These are phyloP conservation scores for Trichoderma orchidacearum DNA, from an alignment of 495 filamentous ascomycete genomes.

Conservation along the genomic window DNA sequence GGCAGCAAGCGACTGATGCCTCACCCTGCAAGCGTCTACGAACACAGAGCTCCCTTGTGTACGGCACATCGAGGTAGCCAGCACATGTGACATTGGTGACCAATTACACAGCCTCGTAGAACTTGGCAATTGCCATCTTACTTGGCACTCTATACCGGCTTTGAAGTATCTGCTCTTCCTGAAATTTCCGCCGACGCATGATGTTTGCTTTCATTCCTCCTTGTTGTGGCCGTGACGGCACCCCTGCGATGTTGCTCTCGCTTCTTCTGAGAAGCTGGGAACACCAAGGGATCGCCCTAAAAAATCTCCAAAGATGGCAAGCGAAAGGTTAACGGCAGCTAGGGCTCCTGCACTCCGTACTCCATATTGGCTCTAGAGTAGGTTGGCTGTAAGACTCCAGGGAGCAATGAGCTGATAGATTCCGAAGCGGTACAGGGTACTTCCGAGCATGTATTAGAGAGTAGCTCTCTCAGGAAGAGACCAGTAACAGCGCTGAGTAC, in stretches of 20 bases:
- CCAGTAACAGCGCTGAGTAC: too few relatives aligned
- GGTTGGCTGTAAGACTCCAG: not conserved
- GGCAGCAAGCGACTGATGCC: not conserved
- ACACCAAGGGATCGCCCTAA: not conserved
- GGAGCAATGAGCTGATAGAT: not conserved
- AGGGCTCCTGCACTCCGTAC: too few relatives aligned
- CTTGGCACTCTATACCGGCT: not conserved
- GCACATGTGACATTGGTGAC: too few relatives aligned
- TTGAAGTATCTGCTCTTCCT: not conserved
- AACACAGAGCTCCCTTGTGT: too few relatives aligned
- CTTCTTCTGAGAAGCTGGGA: not conserved
- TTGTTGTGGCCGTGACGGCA: not conserved
- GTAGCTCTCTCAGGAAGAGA: too few relatives aligned
- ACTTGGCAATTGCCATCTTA: too few relatives aligned
- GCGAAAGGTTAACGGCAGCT: not conserved
- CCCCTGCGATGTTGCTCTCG: not conserved
- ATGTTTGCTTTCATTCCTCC: not conserved
- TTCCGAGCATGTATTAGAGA: too few relatives aligned
- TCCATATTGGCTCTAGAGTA: too few relatives aligned
- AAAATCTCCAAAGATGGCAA: not conserved
- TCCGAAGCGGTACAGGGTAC: not conserved
- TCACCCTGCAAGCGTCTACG: too few relatives aligned
- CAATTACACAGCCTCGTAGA: too few relatives aligned
- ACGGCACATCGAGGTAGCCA: too few relatives aligned
- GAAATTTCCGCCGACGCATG: not conserved